Base-by-base conservation (phyloP, 176 grass and related monocot species). In the Aegilops sharonensis region DNA sequence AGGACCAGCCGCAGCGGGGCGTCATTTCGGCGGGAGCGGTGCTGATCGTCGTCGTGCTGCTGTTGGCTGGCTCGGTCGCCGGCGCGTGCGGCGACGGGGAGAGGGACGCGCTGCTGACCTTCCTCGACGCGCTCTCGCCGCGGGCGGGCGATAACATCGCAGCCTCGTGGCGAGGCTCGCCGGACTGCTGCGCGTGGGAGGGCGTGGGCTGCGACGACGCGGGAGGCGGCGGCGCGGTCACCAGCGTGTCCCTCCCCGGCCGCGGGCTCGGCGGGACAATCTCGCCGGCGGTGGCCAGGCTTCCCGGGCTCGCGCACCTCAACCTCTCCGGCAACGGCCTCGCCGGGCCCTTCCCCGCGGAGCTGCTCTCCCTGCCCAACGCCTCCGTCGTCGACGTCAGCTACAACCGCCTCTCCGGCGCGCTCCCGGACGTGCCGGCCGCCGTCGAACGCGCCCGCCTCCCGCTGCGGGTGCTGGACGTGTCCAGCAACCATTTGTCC, bases 101-200 rank as follows among this genome's bases (percentile, higher is more conserved):
- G 72, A 86, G 83, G 87, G 45, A 50, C 20, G 87, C 66, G 10
- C 18, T 92, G 62, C 87, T 79, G 57, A 69, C 87, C 43, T 83
- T 92, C 67, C 83, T 89, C 83, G 65, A 67, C 12, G 83, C 18
- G 4, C 79, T 89, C 73, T 68, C 87, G 61, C 82, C 74, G 42
- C 45, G 0, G 32, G 9, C 59, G 1, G 78, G 43, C 2, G 86
- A 88, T 8, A 42, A 31, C 15, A 62, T 91, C 31, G 42, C 64
- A 6, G 60, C 79, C 21, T 83, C 79, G 6, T 92, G 90, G 90
- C 77, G 54, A 0, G 79, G 78, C 1, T 72, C 43, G 18, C 57
- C 66, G n/a, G 89, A 90, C 85, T 92, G 90, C 87, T 92, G 90
- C 79, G 10, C 47, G 11, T 92, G 90, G 90, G 83, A 92, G 36